Evolutionary conservation across 306 rosid species (phyloP).

Genomic region (Clitoria ternatea): DNA sequence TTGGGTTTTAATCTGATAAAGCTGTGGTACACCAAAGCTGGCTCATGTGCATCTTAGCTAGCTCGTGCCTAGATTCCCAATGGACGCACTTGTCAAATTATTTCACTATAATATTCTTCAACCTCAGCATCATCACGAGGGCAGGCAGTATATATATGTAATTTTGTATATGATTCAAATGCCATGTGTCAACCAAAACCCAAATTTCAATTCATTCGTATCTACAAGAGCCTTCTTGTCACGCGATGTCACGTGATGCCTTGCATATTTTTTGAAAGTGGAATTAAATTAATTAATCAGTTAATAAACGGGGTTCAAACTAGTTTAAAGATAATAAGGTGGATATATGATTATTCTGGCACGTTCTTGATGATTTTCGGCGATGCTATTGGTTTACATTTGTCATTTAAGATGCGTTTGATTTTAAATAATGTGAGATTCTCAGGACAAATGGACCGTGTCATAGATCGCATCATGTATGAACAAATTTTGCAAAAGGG

Average conservation of each 20-base stretch:
- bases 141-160: slow-evolving; percentile 27
- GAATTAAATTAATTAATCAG: not conserved
- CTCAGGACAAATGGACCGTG: slow-evolving; percentile 37
- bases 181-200: slow-evolving; percentile 18
- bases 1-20: too few species aligned
- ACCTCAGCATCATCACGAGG: slow-evolving; percentile 48
- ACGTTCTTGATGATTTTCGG: not conserved
- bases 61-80: slow-evolving; percentile 66
- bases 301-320: slow-evolving; percentile 14
- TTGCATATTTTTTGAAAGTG: not conserved
- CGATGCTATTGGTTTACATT: not conserved
- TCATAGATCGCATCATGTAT: slow-evolving; percentile 41
- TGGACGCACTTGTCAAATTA: slow-evolving; percentile 32
- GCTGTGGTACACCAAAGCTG: slow-evolving; percentile 40
- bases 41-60: slow-evolving; percentile 34
- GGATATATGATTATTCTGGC: slow-evolving; percentile 8
- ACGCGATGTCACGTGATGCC: slow-evolving; percentile 54
- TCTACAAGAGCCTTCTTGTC: slow-evolving; percentile 24
- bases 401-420: not conserved
- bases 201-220: slow-evolving; percentile 24
- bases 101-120: slow-evolving; percentile 32
- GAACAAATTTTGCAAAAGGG: slow-evolving; percentile 11
- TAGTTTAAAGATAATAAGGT: not conserved
- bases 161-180: not conserved
- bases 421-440: slow-evolving; percentile 27